A percentile compares a stretch with the other conserved stretches of the same genome.
Conservation (phyloP, 1,284 basidiomycete genomes). For the Kalmanozyma brasiliensis region DNA sequence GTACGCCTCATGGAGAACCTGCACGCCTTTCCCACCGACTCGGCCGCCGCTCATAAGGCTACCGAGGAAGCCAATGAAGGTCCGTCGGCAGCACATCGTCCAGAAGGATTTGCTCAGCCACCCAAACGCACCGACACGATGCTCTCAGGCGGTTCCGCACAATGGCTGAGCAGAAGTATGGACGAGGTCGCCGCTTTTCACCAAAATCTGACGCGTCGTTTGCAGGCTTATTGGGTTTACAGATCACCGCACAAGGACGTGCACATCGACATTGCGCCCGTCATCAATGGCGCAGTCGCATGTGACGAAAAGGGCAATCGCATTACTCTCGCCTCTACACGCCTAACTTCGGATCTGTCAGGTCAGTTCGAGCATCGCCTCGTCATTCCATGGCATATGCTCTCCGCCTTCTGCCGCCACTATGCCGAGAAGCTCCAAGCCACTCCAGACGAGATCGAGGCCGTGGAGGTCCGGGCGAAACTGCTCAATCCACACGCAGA, state of each 20-base stretch:
- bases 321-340: constrained; percentile 40
- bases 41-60: constrained; percentile 27
- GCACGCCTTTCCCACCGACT: constrained; percentile 53
- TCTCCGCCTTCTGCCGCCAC: constrained; percentile 44
- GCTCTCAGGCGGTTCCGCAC: constrained; percentile 36
- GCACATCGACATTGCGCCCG: constrained; percentile 48
- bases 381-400: constrained; percentile 47
- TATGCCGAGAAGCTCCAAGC: constrained; percentile 19
- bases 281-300: constrained; percentile 34
- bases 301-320: constrained; percentile 20
- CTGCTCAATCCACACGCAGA: constrained; percentile 10
- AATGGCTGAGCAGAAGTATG: constrained; percentile 47
- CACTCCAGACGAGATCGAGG: constrained; percentile 28
- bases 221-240: constrained; percentile 59
- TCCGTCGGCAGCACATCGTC: not conserved
- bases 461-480: constrained; percentile 35
- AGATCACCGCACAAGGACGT: constrained; percentile 45
- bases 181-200: constrained; percentile 53
- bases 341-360: constrained; percentile 32
- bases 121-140: constrained; percentile 31
- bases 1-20: constrained; percentile 49
- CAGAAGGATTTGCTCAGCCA: constrained; percentile 2
- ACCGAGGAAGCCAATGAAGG: constrained; percentile 4
- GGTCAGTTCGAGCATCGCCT: constrained; percentile 44
- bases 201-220: constrained; percentile 42